Conservation (phyloP, 2,329 filamentous ascomycete genomes). For the Diaporthe ampelina region DNA sequence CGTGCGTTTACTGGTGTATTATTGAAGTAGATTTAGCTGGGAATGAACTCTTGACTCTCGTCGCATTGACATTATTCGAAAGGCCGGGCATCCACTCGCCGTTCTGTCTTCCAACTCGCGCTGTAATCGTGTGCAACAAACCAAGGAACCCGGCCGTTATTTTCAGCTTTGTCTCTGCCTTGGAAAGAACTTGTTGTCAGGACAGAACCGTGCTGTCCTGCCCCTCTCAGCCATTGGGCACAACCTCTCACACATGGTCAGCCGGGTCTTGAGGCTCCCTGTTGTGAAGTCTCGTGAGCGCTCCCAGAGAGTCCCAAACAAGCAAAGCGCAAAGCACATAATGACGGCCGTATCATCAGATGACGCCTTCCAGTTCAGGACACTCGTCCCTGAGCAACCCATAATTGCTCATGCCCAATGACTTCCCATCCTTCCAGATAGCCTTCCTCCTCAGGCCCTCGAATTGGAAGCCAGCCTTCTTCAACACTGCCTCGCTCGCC, state of each 20-base stretch:
- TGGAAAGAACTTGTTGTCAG: not conserved
- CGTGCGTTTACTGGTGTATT: not conserved
- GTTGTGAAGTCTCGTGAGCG: not conserved
- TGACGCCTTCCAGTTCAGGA: conserved; percentile 40
- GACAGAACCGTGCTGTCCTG: not conserved
- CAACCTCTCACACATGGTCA: no score
- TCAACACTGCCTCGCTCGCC: conserved; percentile 59
- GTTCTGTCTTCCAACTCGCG: not conserved
- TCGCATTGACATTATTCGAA: not conserved
- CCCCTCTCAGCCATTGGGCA: not conserved
- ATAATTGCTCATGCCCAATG: conserved; percentile 55
- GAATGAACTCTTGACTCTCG: not conserved
- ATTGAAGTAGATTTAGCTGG: not conserved
- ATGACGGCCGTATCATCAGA: conserved; percentile 12
- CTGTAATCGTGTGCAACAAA: not conserved
- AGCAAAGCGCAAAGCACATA: not conserved
- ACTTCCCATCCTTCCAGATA: conserved; percentile 56
- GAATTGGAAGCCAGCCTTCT: conserved; percentile 56
- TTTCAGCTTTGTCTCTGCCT: not conserved
- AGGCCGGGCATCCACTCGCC: not conserved
- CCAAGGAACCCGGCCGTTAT: not conserved
- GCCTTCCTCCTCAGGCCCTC: conserved; percentile 61
- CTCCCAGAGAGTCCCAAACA: not conserved
- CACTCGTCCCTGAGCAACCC: conserved; percentile 56
- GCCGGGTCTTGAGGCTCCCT: not conserved